phyloP scores from a whole-genome alignment of 2,329 filamentous ascomycete genomes.

The Talaromyces piceae region DNA sequence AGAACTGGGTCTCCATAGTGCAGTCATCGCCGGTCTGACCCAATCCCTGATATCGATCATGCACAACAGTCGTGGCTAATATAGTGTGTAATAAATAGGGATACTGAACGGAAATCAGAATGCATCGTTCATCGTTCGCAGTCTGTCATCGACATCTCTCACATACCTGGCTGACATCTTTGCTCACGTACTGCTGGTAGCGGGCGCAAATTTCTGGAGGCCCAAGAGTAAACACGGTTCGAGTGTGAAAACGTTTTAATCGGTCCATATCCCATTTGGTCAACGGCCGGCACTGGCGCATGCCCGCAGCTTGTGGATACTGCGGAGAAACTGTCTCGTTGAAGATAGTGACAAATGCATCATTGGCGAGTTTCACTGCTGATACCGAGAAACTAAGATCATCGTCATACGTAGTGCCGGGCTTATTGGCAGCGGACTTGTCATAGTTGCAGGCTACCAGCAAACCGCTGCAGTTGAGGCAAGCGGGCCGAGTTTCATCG shows the following conservation, averaged over 20 bases:
- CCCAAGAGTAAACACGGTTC: slow-evolving; percentile 5
- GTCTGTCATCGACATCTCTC: slow-evolving; percentile 26
- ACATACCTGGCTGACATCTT: background rate
- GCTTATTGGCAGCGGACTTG: background rate
- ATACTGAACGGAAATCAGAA: slow-evolving; percentile 27
- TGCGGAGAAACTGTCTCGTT: background rate
- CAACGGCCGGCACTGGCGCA: background rate
- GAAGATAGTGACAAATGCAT: slow-evolving; percentile 14
- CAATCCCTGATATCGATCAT: slow-evolving; percentile 39
- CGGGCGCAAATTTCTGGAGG: background rate
- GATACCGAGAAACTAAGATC: slow-evolving; percentile 1
- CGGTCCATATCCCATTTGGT: slow-evolving; percentile 3
- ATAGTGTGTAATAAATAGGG: slow-evolving; percentile 50
- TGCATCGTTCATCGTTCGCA: slow-evolving; percentile 22
- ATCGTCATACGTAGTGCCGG: background rate
- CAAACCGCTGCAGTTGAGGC: slow-evolving; percentile 42
- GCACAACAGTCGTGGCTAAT: slow-evolving; percentile 46
- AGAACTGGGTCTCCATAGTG: slow-evolving; percentile 48
- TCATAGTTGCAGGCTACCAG: slow-evolving; percentile 23
- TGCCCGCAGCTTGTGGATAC: background rate
- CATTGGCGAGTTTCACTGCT: slow-evolving; percentile 9
- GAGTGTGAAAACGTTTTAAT: slow-evolving; percentile 2
- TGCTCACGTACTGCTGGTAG: slow-evolving; percentile 1
- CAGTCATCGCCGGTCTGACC: slow-evolving; percentile 27
- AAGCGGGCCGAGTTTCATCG: slow-evolving; percentile 46